phyloP scores from a whole-genome alignment of 441 rosid genomes.

The Adansonia gregorii region DNA sequence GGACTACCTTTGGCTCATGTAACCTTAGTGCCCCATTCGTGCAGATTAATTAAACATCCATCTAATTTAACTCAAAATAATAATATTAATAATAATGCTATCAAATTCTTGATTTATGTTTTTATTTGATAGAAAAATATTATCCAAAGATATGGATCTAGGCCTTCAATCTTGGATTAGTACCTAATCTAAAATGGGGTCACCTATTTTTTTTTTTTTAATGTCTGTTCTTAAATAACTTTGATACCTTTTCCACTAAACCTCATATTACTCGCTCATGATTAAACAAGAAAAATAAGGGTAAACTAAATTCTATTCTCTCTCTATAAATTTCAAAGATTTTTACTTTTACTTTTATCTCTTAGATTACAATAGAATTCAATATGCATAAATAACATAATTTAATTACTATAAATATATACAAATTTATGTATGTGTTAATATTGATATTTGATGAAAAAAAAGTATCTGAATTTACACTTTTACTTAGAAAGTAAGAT shows the following conservation, averaged over 20 bases:
- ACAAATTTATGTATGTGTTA: too few species aligned
- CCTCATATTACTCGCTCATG: background rate
- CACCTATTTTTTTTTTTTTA: background rate
- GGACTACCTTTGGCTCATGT: background rate
- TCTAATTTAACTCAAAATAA: too few species aligned
- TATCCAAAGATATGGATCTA: conserved; percentile 18
- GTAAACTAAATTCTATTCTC: background rate
- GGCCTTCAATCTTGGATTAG: background rate
- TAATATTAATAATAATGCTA: background rate
- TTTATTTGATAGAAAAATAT: background rate
- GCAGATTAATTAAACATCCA: background rate
- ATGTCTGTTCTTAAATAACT: background rate
- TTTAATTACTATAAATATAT: too few species aligned
- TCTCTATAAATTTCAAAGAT: background rate
- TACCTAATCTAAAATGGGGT: background rate
- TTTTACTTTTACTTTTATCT: background rate
- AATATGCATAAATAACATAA: background rate
- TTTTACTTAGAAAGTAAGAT: background rate
- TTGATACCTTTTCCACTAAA: background rate
- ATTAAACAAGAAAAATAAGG: background rate
- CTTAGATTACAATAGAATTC: background rate
- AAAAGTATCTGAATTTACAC: background rate
- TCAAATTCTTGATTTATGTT: background rate
- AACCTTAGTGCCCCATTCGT: conserved; percentile 17
- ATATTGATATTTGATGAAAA: too few species aligned